Percentiles rank a stretch among this genome's conserved stretches.
Evolutionary conservation across 306 rosid genomes (phyloP).

Genomic region (Hippophae rhamnoides): DNA sequence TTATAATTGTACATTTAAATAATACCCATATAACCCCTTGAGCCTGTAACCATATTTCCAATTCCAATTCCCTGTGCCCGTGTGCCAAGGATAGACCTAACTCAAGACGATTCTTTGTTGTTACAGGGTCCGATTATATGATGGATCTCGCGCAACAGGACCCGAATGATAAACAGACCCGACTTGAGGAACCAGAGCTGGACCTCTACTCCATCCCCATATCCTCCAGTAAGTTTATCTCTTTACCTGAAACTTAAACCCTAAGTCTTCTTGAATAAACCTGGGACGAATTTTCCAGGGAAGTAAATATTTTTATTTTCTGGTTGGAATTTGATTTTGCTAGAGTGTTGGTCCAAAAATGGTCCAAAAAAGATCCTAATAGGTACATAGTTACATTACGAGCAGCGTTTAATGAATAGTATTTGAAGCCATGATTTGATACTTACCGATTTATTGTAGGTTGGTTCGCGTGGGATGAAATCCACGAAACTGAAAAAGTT

Average conservation of each 20-base stretch:
- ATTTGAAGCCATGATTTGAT: no score
- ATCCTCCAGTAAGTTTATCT: slow-evolving; percentile 56
- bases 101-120: slow-evolving; percentile 10
- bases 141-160: slow-evolving; percentile 45
- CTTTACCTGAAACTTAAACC: slow-evolving; percentile 18
- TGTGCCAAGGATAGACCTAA: neutral
- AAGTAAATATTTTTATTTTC: neutral
- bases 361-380: no score
- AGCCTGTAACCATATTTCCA: no score
- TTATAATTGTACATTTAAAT: no score
- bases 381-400: no score
- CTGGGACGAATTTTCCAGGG: no score
- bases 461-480: slow-evolving; percentile 93
- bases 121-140: slow-evolving; percentile 11
- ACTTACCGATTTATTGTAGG: slow-evolving; percentile 27
- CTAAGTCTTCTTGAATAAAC: neutral
- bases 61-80: neutral
- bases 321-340: neutral
- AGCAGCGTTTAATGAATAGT: no score
- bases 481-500: slow-evolving; percentile 61
- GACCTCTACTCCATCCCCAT: slow-evolving; percentile 91
- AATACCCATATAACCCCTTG: no score
- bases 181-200: slow-evolving; percentile 66
- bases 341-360: neutral
- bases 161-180: slow-evolving; percentile 37